Percentiles rank a stretch among this genome's conserved stretches.
phyloP scores from a whole-genome alignment of 768 basidiomycete species.

The Auriscalpium microsporum region DNA sequence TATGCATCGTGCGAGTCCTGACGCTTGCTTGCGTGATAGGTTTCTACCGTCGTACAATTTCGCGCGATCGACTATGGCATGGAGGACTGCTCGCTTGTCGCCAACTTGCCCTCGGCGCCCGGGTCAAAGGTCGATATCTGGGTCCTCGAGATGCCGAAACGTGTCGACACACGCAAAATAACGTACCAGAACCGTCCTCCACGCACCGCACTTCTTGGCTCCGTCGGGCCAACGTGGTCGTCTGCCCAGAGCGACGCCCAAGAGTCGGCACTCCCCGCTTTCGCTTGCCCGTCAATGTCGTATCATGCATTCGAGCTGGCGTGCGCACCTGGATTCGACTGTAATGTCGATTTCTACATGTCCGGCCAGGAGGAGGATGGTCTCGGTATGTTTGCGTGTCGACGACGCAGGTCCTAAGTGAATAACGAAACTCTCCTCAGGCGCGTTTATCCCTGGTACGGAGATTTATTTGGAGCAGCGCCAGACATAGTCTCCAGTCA shows the following conservation, averaged over 20 bases:
- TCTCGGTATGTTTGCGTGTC: not conserved
- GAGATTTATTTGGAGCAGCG: too few species aligned
- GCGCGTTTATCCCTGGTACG: too few species aligned
- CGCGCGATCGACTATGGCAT: slow-evolving; percentile 5
- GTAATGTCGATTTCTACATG: not conserved
- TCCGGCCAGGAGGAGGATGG: not conserved
- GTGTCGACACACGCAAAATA: not conserved
- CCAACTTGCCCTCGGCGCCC: not conserved
- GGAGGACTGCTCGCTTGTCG: not conserved
- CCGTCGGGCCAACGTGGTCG: not conserved
- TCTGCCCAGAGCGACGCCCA: not conserved
- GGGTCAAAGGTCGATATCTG: not conserved
- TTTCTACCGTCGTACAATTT: slow-evolving; percentile 3
- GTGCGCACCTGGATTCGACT: not conserved
- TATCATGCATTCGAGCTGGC: slow-evolving; percentile 1
- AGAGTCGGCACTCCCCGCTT: not conserved
- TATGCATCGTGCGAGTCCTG: not conserved
- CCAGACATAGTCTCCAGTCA: too few species aligned
- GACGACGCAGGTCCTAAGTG: not conserved
- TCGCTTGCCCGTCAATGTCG: not conserved
- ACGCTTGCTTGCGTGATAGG: not conserved
- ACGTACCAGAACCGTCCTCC: not conserved
- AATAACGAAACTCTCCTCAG: too few species aligned
- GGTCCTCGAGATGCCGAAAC: not conserved
- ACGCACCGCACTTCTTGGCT: not conserved